Evolutionary conservation across 2,329 filamentous ascomycete genomes (phyloP), one percentile per base, ranked within the genome.

Genomic region (Lizonia empirigonia): DNA sequence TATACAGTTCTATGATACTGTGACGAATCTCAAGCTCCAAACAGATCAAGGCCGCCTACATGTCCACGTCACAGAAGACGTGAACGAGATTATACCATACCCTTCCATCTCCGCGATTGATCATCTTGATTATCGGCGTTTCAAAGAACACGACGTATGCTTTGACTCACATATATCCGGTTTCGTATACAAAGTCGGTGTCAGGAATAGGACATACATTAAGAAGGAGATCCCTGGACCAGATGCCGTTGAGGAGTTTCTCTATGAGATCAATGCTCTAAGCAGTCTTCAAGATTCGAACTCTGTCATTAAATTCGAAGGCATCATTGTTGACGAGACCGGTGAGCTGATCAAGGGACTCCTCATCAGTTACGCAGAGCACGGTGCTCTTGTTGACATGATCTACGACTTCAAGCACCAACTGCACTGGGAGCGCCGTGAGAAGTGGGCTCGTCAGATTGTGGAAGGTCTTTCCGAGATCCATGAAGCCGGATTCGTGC

Each of bases 181-280:
- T 1, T 99, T 97, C 69, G 94, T 97, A 15, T 99, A 97, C 80
- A 96, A 95, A 71, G 91, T 99, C 49, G 82, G 78, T 12, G 83
- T 91, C 24, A 77, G 84, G 48, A 86, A 83, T 27, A 78, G 83
- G 50, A 85, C 85, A 1, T 87, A 91, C 64, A 96, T 99, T 75
- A 97, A 97, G 74, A 99, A 99, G 72, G 94, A 99, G 69, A 97
- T 99, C 13, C 94, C 94, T 0, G 92, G 93, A 1, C 93, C 92
- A 2, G 93, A 97, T 65, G 94, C 90, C 0, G 87, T 97, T 16
- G 93, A 97, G 56, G 94, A 97, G 71, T 99, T 99, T 67, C 78
- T 97, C 2, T 99, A 99, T 72, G 94, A 99, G 75, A 89, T 97
- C 70, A 97, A 97, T 71, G 93, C 93, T 3, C 83, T 99, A n/a